Percentiles rank a stretch among this genome's conserved stretches.
phyloP scores from a whole-genome alignment of 805 yeast species.

The Candida ascalaphidarum region DNA sequence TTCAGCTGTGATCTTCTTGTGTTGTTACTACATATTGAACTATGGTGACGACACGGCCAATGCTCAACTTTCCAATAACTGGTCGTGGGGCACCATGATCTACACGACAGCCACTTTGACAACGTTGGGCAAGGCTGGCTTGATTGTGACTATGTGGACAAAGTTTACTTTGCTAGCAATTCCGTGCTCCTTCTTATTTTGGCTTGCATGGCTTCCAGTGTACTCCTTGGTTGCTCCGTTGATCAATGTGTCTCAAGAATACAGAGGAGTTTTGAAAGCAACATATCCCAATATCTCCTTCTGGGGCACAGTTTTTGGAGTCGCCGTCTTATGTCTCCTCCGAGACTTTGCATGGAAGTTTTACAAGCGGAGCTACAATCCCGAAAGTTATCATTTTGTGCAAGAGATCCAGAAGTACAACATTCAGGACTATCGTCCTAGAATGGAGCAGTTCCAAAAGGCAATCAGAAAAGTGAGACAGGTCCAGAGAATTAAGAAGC shows the following conservation, averaged over 20 bases:
- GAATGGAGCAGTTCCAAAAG: constrained; percentile 92
- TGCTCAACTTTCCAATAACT: constrained; percentile 76
- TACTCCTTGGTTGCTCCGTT: constrained; percentile 82
- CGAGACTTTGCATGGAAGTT: constrained; percentile 94
- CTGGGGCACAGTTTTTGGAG: constrained; percentile 75
- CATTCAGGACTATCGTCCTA: constrained; percentile 89
- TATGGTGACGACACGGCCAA: constrained; percentile 55
- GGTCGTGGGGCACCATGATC: constrained; percentile 92
- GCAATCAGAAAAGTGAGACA: constrained; percentile 97
- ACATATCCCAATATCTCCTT: constrained; percentile 71
- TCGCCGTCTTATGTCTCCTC: constrained; percentile 69
- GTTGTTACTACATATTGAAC: constrained; percentile 59
- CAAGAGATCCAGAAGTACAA: constrained; percentile 96
- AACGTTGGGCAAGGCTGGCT: constrained; percentile 90
- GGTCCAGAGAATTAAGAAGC: constrained; percentile 96
- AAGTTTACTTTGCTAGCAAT: constrained; percentile 86
- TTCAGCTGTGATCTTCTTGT: constrained; percentile 74
- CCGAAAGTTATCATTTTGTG: constrained; percentile 89
- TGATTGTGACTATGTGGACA: constrained; percentile 90
- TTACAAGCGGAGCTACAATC: constrained; percentile 83
- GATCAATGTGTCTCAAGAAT: constrained; percentile 75
- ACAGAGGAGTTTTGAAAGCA: constrained; percentile 67
- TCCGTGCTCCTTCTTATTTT: constrained; percentile 83
- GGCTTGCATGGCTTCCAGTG: constrained; percentile 82
- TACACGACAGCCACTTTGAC: constrained; percentile 84